phyloP scores from a whole-genome alignment of 2,329 filamentous ascomycete genomes.

The Trichoderma oligosporum region DNA sequence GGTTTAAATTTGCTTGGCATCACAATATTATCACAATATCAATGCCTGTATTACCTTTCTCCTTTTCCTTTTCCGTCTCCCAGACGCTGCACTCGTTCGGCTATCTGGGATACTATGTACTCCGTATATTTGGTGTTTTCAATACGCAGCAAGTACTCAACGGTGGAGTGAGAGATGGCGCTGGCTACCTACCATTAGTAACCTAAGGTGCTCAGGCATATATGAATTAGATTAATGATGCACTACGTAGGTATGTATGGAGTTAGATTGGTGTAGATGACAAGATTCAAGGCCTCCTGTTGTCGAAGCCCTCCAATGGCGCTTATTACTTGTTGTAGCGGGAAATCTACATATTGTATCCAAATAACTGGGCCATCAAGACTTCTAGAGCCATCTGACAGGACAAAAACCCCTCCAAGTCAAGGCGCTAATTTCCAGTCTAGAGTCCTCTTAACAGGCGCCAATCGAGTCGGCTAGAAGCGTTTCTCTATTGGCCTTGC shows the following conservation, averaged over 20 bases:
- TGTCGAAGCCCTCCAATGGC: constrained; percentile 8
- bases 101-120: neutral
- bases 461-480: neutral
- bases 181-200: no score
- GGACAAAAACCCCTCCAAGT: neutral
- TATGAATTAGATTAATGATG: no score
- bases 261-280: neutral
- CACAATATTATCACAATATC: no score
- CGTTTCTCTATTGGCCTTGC: no score
- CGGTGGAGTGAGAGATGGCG: neutral
- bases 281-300: constrained; percentile 6
- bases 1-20: constrained; percentile 1
- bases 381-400: constrained; percentile 4
- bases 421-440: constrained; percentile 8
- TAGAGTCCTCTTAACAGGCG: constrained; percentile 3
- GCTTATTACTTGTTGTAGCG: neutral
- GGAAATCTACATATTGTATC: neutral
- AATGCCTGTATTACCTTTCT: neutral
- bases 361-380: neutral
- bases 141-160: neutral
- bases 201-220: no score
- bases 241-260: no score
- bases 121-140: neutral
- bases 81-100: neutral
- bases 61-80: neutral